Evolutionary conservation across 768 basidiomycete genomes (phyloP).

Genomic region (Hygrophoropsis aurantiaca): DNA sequence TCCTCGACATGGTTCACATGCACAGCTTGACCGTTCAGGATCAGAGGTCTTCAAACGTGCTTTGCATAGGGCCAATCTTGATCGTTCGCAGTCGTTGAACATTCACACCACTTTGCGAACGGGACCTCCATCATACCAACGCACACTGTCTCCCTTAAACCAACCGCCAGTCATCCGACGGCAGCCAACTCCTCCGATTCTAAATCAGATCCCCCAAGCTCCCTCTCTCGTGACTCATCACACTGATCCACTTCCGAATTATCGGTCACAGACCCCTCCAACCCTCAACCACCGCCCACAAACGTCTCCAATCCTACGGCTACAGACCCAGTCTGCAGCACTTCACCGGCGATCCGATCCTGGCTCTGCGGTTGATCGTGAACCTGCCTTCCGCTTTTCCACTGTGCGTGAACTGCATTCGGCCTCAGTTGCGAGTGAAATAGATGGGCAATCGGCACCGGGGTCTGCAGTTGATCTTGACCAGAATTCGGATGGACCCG

Average conservation of each 20-base stretch:
- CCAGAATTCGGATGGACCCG: constrained; percentile 7
- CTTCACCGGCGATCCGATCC: background rate
- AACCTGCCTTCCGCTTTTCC: too few relatives aligned
- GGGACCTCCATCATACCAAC: background rate
- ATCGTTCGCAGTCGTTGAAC: constrained; percentile 19
- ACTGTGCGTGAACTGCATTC: too few relatives aligned
- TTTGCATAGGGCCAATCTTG: constrained; percentile 5
- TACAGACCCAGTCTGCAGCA: too few relatives aligned
- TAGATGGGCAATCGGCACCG: constrained; percentile 13
- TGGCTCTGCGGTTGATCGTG: constrained; percentile 4
- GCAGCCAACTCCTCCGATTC: too few relatives aligned
- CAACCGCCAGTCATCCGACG: too few relatives aligned
- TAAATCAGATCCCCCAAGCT: constrained; percentile 10
- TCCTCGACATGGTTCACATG: constrained; percentile 9
- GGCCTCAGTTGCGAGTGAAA: constrained; percentile 22
- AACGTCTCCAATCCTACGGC: too few relatives aligned
- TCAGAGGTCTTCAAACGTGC: too few relatives aligned
- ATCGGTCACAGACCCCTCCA: background rate
- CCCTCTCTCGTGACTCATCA: constrained; percentile 29
- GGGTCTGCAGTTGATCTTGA: constrained; percentile 19
- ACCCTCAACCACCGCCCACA: too few relatives aligned
- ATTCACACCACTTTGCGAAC: constrained; percentile 16
- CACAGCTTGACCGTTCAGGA: constrained; percentile 15
- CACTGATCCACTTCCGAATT: constrained; percentile 6
- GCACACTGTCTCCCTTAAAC: background rate